Evolutionary conservation across 1,284 basidiomycete genomes (phyloP).

Genomic region (Earliella scabrosa): DNA sequence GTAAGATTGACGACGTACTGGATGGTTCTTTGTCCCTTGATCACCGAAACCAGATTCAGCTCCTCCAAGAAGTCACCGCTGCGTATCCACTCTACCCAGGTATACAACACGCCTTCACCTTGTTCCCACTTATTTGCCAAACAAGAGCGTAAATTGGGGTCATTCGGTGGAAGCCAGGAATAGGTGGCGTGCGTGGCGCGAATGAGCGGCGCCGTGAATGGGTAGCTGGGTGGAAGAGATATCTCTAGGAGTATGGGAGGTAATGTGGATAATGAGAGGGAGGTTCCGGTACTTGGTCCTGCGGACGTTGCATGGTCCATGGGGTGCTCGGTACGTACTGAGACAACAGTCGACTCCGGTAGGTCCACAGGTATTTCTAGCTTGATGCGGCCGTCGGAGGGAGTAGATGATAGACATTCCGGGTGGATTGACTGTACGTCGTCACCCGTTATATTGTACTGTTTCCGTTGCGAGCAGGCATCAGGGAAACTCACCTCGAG

Average conservation of each 20-base stretch:
- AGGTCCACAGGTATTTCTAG: constrained; percentile 71
- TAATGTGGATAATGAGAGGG: constrained; percentile 46
- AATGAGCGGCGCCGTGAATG: constrained; percentile 57
- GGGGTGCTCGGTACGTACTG: constrained; percentile 32
- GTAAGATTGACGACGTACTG: constrained; percentile 41
- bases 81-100: constrained; percentile 72
- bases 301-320: constrained; percentile 11
- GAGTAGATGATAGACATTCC: constrained; percentile 57
- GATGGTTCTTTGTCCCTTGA: constrained; percentile 39
- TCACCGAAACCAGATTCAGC: constrained; percentile 36
- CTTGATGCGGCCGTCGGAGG: constrained; percentile 44
- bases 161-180: constrained; percentile 56
- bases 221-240: constrained; percentile 60
- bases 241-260: constrained; percentile 67
- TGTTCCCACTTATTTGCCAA: constrained; percentile 61
- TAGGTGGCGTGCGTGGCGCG: constrained; percentile 58
- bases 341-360: constrained; percentile 41
- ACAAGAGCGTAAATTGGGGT: constrained; percentile 41
- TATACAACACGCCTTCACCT: constrained; percentile 64
- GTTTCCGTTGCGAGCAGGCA: background rate
- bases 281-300: background rate
- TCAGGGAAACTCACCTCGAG: constrained; percentile 48
- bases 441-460: background rate
- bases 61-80: constrained; percentile 61
- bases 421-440: constrained; percentile 71